Evolutionary conservation across 306 rosid genomes (phyloP).

Genomic region (Cucurbita moschata): DNA sequence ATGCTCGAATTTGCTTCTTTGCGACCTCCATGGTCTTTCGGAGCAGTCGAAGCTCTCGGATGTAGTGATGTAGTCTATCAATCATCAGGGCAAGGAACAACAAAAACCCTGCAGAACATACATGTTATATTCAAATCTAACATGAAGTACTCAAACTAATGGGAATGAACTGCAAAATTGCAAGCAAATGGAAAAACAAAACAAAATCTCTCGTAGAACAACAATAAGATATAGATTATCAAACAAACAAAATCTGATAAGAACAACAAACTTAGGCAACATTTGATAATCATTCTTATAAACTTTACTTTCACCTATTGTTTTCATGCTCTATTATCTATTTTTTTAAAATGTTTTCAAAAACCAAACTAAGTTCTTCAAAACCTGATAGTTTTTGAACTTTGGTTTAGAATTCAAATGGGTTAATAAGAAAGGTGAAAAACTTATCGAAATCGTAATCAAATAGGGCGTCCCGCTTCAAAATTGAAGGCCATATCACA

Average conservation of each 20-base stretch:
- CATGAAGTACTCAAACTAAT: not conserved
- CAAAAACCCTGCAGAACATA: slow-evolving; percentile 49
- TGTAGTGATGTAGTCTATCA: slow-evolving; percentile 82
- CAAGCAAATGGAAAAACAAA: not conserved
- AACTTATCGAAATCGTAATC: not conserved
- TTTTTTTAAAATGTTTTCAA: no score
- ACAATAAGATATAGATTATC: not conserved
- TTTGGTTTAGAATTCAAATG: not conserved
- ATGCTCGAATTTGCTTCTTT: slow-evolving; percentile 68
- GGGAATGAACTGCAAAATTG: not conserved
- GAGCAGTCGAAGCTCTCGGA: slow-evolving; percentile 71
- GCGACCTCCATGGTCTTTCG: slow-evolving; percentile 84
- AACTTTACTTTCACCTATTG: not conserved
- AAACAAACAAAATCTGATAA: not conserved
- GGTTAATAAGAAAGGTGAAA: not conserved
- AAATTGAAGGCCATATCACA: not conserved
- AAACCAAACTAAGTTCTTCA: not conserved
- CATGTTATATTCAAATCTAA: not conserved
- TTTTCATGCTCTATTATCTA: not conserved
- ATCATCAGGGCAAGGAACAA: slow-evolving; percentile 74
- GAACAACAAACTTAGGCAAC: not conserved
- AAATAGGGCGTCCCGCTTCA: not conserved
- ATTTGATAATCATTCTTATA: not conserved
- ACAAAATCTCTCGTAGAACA: not conserved
- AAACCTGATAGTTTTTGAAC: not conserved